Evolutionary conservation across 257 asterid genomes (phyloP), one percentile per base, ranked within the genome.

Genomic region (Nicotiana undulata): DNA sequence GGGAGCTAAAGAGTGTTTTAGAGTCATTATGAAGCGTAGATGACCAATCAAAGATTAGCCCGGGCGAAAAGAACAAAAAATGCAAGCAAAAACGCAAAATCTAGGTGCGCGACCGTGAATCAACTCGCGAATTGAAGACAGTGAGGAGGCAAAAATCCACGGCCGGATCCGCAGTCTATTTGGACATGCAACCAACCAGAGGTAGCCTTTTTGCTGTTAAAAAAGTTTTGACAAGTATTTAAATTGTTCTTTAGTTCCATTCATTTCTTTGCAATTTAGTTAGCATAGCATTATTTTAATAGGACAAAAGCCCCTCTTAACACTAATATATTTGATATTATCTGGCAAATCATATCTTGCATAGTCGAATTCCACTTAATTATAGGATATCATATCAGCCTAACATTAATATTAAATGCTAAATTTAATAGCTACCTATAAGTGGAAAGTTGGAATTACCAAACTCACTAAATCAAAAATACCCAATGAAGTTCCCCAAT

Each of bases 141-240:
- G 28, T 26, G 28, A 26, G 28, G 28, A 26, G 0, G 28, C 28
- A 26, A 26, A 26, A 26, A 26, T 26, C 28, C 28, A 1, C 28
- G 28, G 28, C 28, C 28, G 28, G 1, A 26, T 26, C 28, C 28
- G 28, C 28, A 1, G 28, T 26, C 28, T 26, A 26, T 26, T 26
- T 26, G 60, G 66, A 77, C 75, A 86, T 72, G 80, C 79, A 63
- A 58, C 86, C 86, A 83, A 82, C 84, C 77, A 82, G 65, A 74
- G 82, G 86, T 55, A 67, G 79, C 65, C 80, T 75, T 76, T 84
- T 78, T 18, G 18, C 9, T 55, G 51, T 20, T 3, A 70, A 70
- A 40, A 22, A 40, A 22, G 34, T 20, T 3, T 22, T 24, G 40
- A 15, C 15, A 26, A 72, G 9, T 74, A 49, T 74, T 49, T 49